Percentiles rank a stretch among this genome's conserved stretches.
Conservation (phyloP, 805 yeast species). For the Candida vaughaniae region DNA sequence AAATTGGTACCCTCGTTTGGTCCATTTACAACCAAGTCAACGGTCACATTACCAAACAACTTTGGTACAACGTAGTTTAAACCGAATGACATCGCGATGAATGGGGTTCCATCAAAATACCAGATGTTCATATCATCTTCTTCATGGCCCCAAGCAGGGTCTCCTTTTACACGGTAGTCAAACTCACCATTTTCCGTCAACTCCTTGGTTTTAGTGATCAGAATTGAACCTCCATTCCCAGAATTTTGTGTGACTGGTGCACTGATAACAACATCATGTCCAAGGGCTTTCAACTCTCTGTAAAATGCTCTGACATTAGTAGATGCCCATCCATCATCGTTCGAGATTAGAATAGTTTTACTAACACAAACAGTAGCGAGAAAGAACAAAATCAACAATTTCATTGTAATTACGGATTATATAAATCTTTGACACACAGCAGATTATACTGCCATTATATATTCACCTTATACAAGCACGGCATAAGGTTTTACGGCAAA, state of each 20-base stretch:
- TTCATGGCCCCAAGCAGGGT: constrained; percentile 56
- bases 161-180: constrained; percentile 42
- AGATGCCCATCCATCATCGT: constrained; percentile 57
- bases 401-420: no score
- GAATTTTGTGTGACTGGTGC: constrained; percentile 51
- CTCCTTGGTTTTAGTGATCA: constrained; percentile 33
- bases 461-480: no score
- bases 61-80: constrained; percentile 47
- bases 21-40: constrained; percentile 51
- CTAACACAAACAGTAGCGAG: constrained; percentile 19
- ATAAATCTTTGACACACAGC: no score
- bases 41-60: constrained; percentile 38
- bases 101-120: constrained; percentile 60
- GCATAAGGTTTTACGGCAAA: no score
- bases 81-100: constrained; percentile 49
- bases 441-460: no score
- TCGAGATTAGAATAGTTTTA: constrained; percentile 32
- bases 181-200: constrained; percentile 43
- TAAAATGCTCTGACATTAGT: constrained; percentile 56
- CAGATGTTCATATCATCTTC: constrained; percentile 35
- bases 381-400: constrained; percentile 61
- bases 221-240: constrained; percentile 55
- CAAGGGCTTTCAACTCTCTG: constrained; percentile 43
- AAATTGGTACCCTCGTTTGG: constrained; percentile 53
- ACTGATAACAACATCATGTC: constrained; percentile 46